Evolutionary conservation across 192 early-diverging fungal species (phyloP), one percentile per base, ranked within the genome.

Genomic region (Dimargaris xerosporica): DNA sequence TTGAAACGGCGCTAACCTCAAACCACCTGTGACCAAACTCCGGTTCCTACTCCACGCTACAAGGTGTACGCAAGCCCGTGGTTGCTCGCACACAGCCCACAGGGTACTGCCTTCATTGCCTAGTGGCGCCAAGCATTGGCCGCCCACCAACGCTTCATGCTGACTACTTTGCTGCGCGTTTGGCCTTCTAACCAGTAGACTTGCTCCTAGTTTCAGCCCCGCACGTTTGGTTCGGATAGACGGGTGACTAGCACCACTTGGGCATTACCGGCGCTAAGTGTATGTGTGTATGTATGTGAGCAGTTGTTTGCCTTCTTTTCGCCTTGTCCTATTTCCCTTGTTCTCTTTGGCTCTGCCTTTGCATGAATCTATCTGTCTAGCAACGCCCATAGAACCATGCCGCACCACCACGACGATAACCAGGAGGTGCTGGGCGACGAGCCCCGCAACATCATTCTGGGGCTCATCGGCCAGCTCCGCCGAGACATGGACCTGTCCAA

Each of bases 401-500:
- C 34, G 34, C 34, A 39, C 34, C 34, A 39, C 34, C 34, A 59
- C 56, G 13, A 62, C 44, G 84, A 84, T 43, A 72, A 72, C 45
- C 79, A 85, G 56, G 88, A 91, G 64, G 85, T 87, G 44, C 82
- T 93, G 26, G 90, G 88, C 62, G 89, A 88, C 7, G 85, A 90
- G 67, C 78, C 83, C 5, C 75, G 79, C 44, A 86, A 75, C 69
- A 95, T 98, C 58, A 73, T 98, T 43, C 68, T 93, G 61, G 89
- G 85, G 43, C 82, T 98, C 70, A 90, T 98, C 62, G 64, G 76
- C 30, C 94, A 98, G 71, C 69, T 98, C 44, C 74, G 88, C 61
- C 85, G 90, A 67, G 91, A 87, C 53, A 91, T 84, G 73, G 94
- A 98, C 68, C 82, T 98, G 61, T 89, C 89, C 61, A 78, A 89